Conservation (phyloP, 306 rosid genomes). For the Cucurbita argyrosperma region DNA sequence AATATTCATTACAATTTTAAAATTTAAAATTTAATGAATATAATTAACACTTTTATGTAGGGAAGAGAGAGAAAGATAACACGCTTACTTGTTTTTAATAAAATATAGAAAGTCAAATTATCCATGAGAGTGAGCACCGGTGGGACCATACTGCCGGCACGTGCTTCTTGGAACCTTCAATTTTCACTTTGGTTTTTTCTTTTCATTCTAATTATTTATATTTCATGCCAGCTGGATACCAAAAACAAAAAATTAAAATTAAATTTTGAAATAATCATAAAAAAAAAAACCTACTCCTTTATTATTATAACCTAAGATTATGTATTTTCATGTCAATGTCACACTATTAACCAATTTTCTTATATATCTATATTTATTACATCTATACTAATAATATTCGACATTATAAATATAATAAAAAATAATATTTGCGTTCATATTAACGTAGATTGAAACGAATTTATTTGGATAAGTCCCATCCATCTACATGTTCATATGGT, state of each 20-base stretch:
- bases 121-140: background rate
- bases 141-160: background rate
- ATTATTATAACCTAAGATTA: background rate
- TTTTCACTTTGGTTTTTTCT: background rate
- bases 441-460: background rate
- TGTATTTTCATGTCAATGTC: background rate
- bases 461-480: background rate
- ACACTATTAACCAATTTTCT: background rate
- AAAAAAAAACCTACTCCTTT: background rate
- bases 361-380: background rate
- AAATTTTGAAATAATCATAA: background rate
- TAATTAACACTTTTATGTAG: no score
- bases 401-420: background rate
- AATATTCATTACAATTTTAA: no score
- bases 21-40: no score
- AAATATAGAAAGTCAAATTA: background rate
- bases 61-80: background rate
- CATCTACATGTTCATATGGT: background rate
- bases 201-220: background rate
- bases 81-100: background rate
- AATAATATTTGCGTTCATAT: background rate
- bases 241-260: background rate
- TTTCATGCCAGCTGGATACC: background rate
- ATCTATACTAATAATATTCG: background rate
- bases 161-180: conserved; percentile 5